Evolutionary conservation across 2,329 filamentous ascomycete species (phyloP).

Genomic region (Pseudogymnoascus sp.): DNA sequence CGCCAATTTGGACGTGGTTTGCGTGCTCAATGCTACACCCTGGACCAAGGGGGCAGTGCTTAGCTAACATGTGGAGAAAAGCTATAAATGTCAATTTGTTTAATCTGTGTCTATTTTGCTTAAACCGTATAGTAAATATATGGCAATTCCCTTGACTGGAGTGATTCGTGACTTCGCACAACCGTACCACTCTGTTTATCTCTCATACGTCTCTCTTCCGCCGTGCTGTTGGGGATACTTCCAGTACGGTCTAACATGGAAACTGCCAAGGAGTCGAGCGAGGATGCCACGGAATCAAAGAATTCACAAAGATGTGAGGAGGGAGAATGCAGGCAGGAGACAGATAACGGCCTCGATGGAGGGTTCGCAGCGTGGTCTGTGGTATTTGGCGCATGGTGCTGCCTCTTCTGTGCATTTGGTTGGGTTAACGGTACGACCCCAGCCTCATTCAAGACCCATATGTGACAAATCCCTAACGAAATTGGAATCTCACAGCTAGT

Average conservation of each 20-base stretch:
- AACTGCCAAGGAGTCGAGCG: background rate
- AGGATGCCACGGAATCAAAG: background rate
- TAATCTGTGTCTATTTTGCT: background rate
- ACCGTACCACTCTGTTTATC: background rate
- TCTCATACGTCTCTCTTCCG: background rate
- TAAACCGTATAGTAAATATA: background rate
- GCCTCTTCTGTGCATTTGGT: conserved; percentile 43
- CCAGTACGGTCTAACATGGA: background rate
- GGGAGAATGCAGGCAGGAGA: background rate
- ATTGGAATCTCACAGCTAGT: background rate
- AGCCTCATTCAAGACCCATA: background rate
- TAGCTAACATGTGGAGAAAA: background rate
- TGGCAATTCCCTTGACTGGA: background rate
- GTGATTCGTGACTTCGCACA: background rate
- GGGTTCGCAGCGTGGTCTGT: conserved; percentile 50
- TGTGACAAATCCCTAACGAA: background rate
- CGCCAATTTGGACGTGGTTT: background rate
- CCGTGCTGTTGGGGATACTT: background rate
- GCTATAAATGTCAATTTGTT: background rate
- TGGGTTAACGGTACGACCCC: conserved; percentile 38
- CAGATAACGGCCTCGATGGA: conserved; percentile 42
- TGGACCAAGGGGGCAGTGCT: background rate
- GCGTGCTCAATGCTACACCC: background rate
- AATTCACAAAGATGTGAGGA: background rate
- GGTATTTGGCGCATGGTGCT: conserved; percentile 41